Evolutionary conservation across 2,329 filamentous ascomycete genomes (phyloP).

Genomic region (Beauveria medogensis): DNA sequence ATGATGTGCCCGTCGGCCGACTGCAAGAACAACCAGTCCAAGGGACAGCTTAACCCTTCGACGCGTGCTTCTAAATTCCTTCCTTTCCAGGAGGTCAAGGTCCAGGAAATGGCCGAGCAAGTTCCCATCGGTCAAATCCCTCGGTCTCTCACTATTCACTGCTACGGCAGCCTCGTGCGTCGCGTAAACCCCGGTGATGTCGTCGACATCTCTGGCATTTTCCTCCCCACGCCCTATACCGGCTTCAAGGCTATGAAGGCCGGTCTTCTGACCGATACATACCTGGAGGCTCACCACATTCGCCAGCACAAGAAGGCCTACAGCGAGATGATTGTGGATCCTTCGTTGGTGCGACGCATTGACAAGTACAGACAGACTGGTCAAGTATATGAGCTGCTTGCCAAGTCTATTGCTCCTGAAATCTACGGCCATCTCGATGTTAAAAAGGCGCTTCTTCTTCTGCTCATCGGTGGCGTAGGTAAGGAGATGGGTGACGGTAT

Average conservation of each 20-base stretch:
- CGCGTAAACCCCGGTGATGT: slow-evolving; percentile 90
- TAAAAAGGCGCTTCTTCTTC: slow-evolving; percentile 92
- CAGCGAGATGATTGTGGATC: slow-evolving; percentile 80
- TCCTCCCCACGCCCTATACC: slow-evolving; percentile 96
- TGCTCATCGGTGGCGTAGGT: slow-evolving; percentile 90
- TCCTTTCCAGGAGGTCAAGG: slow-evolving; percentile 96
- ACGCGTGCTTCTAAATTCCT: slow-evolving; percentile 95
- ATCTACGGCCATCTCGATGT: slow-evolving; percentile 96
- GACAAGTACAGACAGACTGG: slow-evolving; percentile 77
- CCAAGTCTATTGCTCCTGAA: slow-evolving; percentile 92
- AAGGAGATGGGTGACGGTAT: slow-evolving; percentile 98
- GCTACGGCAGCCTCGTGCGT: slow-evolving; percentile 77
- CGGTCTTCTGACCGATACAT: slow-evolving; percentile 93
- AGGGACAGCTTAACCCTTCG: slow-evolving; percentile 87
- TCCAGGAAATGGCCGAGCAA: slow-evolving; percentile 98
- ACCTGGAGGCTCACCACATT: slow-evolving; percentile 88
- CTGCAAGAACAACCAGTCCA: slow-evolving; percentile 82
- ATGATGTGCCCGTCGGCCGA: slow-evolving; percentile 82
- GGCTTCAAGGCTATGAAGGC: slow-evolving; percentile 96
- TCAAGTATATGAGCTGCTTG: slow-evolving; percentile 90
- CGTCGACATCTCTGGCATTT: slow-evolving; percentile 89
- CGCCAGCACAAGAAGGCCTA: slow-evolving; percentile 98
- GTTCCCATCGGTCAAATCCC: slow-evolving; percentile 97
- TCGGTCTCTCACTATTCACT: slow-evolving; percentile 79
- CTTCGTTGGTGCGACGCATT: slow-evolving; percentile 71